Base-by-base conservation (phyloP, 1,139 yeast genomes). In the Yamadazyma jaroonii region DNA sequence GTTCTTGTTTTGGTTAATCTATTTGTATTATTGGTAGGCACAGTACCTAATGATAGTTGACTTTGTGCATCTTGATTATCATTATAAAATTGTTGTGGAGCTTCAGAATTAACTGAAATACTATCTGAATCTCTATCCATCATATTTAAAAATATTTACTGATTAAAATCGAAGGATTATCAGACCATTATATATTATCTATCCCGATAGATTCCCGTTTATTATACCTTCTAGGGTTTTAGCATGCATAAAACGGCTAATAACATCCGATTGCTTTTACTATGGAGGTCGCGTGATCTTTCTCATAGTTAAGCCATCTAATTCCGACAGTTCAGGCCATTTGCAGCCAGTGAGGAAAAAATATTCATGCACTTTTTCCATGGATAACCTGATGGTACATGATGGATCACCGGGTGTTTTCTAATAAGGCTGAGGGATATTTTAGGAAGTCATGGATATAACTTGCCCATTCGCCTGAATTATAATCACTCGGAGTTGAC, bases 1-100 rank as follows among this genome's bases (percentile, higher is more conserved):
- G 92, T 82, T 45, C 59, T 52, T 1, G 92, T 82, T 45, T 60
- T 53, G 3, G 62, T 50, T 6, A 63, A 28, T 13, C 27, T 33
- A 35, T 37, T 28, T 32, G 38, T 26, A 30, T 40, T 43, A 34
- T 37, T 40, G 9, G 49, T 36, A 7, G 52, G 42, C 5, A 35
- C 33, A 2, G 44, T 33, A 8, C 40, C 39, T 10, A 44, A 25
- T 1, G 73, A 66, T 9, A 70, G 38, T 39, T 60, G 68, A 4
- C 76, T 67, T 40, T 62, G 69, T 6, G 73, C 76, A 50, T 72
- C 77, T 38, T 28, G 20, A n/a, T n/a, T n/a, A 24, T 34, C 31
- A 12, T 43, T 40, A 33, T 36, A 45, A 21, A 22, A 38, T 22
- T 31, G 34, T 38, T 38, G 41, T 7, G 41, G 41, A 12, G 23